These are phyloP conservation scores for Selenicereus undatus DNA, from an alignment of 148 eudicot genomes.

Conservation along the genomic window DNA sequence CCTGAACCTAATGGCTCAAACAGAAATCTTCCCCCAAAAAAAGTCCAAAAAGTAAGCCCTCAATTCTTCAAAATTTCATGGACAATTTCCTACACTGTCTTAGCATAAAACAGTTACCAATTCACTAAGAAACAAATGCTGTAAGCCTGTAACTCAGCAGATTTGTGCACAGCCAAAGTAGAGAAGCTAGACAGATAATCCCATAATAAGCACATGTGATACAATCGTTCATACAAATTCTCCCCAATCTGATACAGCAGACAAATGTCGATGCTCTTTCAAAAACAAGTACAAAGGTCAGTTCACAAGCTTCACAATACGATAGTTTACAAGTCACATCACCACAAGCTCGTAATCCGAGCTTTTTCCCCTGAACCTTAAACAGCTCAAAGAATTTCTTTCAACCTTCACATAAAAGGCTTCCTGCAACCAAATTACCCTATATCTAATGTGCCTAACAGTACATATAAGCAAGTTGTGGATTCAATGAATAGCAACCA, in stretches of 20 bases:
- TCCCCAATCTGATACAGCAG: neutral
- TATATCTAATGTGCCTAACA: neutral
- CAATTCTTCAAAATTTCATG: too few species aligned
- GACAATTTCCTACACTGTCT: too few species aligned
- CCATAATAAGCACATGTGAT: neutral
- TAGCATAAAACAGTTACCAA: too few species aligned
- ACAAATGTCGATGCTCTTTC: neutral
- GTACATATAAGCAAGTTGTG: neutral
- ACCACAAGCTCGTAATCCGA: neutral
- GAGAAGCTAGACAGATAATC: neutral
- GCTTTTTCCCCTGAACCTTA: neutral
- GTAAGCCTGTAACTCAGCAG: neutral
- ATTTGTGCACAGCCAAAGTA: neutral
- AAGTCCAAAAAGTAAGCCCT: too few species aligned
- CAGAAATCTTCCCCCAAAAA: too few species aligned
- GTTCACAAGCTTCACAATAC: neutral
- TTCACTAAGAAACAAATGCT: neutral
- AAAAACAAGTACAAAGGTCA: neutral
- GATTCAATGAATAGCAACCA: neutral
- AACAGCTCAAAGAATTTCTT: neutral
- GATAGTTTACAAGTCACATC: neutral
- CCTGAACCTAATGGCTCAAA: too few species aligned
- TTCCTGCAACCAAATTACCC: neutral
- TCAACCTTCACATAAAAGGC: neutral
- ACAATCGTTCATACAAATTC: neutral